phyloP scores from a whole-genome alignment of 2,329 filamentous ascomycete species.

The Chaetomium globosum region DNA sequence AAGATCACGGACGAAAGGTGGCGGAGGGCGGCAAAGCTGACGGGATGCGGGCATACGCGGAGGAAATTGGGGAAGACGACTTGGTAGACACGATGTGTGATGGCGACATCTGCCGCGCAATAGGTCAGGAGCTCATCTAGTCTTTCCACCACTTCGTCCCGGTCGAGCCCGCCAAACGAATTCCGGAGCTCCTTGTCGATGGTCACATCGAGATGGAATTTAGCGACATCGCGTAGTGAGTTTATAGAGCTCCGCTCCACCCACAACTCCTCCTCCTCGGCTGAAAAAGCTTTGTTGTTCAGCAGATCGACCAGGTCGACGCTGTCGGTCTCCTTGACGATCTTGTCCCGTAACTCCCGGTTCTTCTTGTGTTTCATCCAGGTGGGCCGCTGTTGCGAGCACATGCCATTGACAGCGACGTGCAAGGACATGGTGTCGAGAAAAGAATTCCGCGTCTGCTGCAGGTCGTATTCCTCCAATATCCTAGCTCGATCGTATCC shows the following conservation, averaged over 20 bases:
- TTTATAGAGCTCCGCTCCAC: constrained; percentile 93
- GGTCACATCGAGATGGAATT: constrained; percentile 88
- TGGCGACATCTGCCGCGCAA: constrained; percentile 88
- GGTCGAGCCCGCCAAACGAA: constrained; percentile 80
- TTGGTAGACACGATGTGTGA: constrained; percentile 92
- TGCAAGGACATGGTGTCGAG: constrained; percentile 98
- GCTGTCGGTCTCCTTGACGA: constrained; percentile 70
- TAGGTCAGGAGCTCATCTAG: constrained; percentile 87
- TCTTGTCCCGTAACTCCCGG: constrained; percentile 77
- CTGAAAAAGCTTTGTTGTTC: constrained; percentile 64
- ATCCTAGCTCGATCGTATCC: constrained; percentile 91
- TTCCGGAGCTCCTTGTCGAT: constrained; percentile 89
- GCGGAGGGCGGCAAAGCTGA: constrained; percentile 91
- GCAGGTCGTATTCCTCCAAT: constrained; percentile 82
- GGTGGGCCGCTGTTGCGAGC: constrained; percentile 89
- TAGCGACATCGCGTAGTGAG: constrained; percentile 90
- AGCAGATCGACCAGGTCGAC: constrained; percentile 72
- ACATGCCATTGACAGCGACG: constrained; percentile 98
- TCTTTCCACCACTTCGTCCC: constrained; percentile 67
- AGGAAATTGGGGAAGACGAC: constrained; percentile 91
- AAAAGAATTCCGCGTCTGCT: constrained; percentile 82
- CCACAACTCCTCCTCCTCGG: constrained; percentile 95
- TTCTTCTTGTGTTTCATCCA: constrained; percentile 98
- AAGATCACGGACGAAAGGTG: constrained; percentile 94
- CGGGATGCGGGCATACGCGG: constrained; percentile 88